Evolutionary conservation across 768 basidiomycete genomes (phyloP).

Genomic region (Russula olivacea): DNA sequence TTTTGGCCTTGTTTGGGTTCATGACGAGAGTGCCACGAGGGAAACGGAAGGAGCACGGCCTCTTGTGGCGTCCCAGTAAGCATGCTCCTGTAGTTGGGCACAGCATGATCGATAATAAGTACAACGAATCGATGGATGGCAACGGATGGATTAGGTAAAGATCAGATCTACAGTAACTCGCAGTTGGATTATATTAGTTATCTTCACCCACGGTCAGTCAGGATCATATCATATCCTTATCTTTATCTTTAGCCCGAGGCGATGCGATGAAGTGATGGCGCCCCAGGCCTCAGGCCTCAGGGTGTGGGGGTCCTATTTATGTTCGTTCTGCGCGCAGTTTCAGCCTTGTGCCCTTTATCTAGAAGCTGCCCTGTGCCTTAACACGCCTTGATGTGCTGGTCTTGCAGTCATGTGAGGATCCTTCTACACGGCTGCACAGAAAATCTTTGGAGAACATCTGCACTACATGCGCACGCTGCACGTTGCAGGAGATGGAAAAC

Average conservation of each 20-base stretch:
- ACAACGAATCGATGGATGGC: neutral
- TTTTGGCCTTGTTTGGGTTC: neutral
- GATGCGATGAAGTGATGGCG: no score
- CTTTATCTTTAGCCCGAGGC: no score
- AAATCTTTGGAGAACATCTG: neutral
- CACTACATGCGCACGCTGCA: neutral
- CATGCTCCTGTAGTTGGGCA: no score
- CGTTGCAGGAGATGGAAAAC: neutral
- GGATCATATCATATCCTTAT: no score
- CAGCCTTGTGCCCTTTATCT: neutral
- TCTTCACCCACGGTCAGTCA: neutral
- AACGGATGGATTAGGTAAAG: neutral
- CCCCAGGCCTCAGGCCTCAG: no score
- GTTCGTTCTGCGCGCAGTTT: no score
- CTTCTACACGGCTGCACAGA: neutral
- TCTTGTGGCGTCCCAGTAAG: no score
- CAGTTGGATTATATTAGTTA: neutral
- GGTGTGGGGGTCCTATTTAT: neutral
- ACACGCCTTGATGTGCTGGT: neutral
- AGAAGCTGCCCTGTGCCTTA: neutral
- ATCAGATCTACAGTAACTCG: neutral
- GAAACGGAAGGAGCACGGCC: no score
- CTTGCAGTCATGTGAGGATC: no score
- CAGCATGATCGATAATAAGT: no score
- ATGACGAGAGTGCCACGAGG: no score